Base-by-base conservation (phyloP, 1,284 basidiomycete species). In the Ustilago esculenta region DNA sequence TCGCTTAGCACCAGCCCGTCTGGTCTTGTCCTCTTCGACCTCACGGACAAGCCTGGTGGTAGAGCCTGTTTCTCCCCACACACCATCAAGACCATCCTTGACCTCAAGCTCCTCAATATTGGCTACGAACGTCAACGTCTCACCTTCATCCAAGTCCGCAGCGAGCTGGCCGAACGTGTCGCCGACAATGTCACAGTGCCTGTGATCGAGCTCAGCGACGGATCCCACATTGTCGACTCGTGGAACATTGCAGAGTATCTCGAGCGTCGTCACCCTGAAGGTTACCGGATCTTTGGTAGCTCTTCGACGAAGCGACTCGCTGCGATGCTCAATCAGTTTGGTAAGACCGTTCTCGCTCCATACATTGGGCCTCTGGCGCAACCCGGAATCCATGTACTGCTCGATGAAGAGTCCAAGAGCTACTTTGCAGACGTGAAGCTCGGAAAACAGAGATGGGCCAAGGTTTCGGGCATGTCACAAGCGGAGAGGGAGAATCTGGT, bases 371-470 rank as follows among this genome's bases (percentile, higher is more conserved):
- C 73, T 9, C 36, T 76, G 6, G 55, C 59, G 6, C 55, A 60
- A 30, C 55, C 52, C 10, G 49, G 51, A 6, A 52, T 76, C 1
- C 53, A 61, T n/a, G 57, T 29, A 5, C 60, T 68, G 55, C 45
- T 76, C n/a, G 72, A 75, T 21, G 33, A 39, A 1, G 73, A 70
- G 12, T 75, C 70, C 11, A 35, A 34, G 15, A 39, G 37, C 4
- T 77, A 77, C 60, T 77, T 77, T 54, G 50, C 66, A 23, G 54
- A 75, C 5, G 55, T 59, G 35, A 77, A 77, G 60, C 49, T 73
- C 18, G 73, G 73, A 25, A 57, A 63, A 29, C 36, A 43, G 7
- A 40, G 64, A 5, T 68, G 74, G 55, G 48, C 49, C 11, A 64
- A 68, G 27, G 34, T 70, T n/a, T 32, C 47, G 2, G 23, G 17